Evolutionary conservation across 139 green algal genomes (phyloP).

Genomic region (Nannochloris sp.): DNA sequence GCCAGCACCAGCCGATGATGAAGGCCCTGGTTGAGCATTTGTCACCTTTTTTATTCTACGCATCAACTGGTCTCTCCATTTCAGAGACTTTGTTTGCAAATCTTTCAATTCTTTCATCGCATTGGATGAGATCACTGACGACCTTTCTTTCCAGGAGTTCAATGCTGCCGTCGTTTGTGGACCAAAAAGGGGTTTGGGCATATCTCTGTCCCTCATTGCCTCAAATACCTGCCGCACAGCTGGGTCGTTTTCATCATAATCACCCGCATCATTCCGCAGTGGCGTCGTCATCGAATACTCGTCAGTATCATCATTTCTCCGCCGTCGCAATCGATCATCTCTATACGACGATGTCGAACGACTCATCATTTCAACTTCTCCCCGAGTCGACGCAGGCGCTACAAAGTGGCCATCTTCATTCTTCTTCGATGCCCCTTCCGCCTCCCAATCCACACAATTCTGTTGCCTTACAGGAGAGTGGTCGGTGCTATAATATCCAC

Average conservation of each 20-base stretch:
- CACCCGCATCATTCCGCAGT: not conserved
- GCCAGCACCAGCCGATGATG: not conserved
- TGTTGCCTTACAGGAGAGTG: not conserved
- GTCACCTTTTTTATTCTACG: conserved; percentile 37
- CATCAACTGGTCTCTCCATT: conserved; percentile 7
- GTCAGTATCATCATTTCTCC: conserved; percentile 8
- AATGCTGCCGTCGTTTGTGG: not conserved
- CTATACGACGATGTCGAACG: conserved; percentile 2
- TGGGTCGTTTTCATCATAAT: conserved; percentile 7
- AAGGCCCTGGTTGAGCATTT: conserved; percentile 40
- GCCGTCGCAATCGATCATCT: conserved; percentile 5
- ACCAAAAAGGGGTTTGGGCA: conserved; percentile 1
- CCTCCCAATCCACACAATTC: no score
- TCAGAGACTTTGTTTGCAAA: conserved; percentile 9
- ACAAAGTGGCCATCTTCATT: conserved; percentile 1
- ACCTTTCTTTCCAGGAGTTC: not conserved
- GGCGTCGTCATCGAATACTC: not conserved
- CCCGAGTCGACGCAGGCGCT: not conserved
- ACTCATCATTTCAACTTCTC: conserved; percentile 8
- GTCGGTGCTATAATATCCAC: conserved; percentile 31
- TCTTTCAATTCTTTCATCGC: conserved; percentile 13
- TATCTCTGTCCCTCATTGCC: not conserved
- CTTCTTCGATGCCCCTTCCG: conserved; percentile 1
- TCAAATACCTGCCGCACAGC: not conserved
- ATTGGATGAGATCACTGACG: not conserved